Evolutionary conservation across 495 filamentous ascomycete species (phyloP), one percentile per base, ranked within the genome.

Genomic region (Penicilliopsis zonata): DNA sequence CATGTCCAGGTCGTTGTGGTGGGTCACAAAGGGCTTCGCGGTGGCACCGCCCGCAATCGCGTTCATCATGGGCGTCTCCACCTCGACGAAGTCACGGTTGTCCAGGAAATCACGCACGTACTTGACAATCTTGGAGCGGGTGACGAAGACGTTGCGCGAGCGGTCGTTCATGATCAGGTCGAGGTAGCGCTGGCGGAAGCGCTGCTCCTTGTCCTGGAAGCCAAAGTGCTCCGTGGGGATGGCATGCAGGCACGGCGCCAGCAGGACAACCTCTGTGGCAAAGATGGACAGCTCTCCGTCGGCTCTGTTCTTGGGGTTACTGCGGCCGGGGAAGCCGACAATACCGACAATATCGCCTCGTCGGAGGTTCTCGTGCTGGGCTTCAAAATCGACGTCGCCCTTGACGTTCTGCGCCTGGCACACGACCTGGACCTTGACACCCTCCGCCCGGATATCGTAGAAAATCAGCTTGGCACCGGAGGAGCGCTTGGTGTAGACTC

Each of bases 41-140:
- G 92, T 96, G 13, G 90, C 90, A 38, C 90, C 90, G 47, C 90
- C 90, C 17, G 88, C 86, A 50, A 93, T 90, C 35, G 81, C 73
- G 48, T 94, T 92, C 78, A 99, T 83, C 75, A 96, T 93, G 6
- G 92, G 92, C 1, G 90, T 96, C 61, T 95, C 82, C n/a, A 96
- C 85, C 55, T 95, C 87, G 30, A 81, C 67, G 51, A 96, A 98
- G 36, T 85, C 83, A 30, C 74, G 69, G 33, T 68, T 67, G 43
- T 95, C 84, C 43, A 98, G 84, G 69, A 74, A 96, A 36, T 71
- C 69, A 39, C 88, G 82, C 37, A 96, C 76, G 49, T 81, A 94
- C 34, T 64, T 69, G 37, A 93, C 71, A 40, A 94, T 83, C 68
- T 83, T 87, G 53, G 81, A 69, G 14, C 90, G 73, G 10, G 81